Base-by-base conservation (phyloP, 192 early-diverging fungal genomes). In the Backusella luteola region DNA sequence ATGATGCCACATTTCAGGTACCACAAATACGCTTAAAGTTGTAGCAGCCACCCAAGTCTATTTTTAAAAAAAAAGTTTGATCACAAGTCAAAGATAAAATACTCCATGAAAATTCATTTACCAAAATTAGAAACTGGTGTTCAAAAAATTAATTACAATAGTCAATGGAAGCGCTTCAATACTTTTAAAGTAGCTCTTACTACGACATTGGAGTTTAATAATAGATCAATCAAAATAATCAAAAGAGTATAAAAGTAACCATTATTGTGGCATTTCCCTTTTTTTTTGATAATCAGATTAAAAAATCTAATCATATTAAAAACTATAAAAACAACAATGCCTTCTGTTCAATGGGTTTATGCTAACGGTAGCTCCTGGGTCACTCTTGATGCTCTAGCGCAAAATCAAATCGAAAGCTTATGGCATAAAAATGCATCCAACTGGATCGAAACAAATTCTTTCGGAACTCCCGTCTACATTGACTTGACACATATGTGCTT, bases 271-370 rank as follows among this genome's bases (percentile, higher is more conserved):
- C 23, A 6, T n/a, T 56, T 56, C 21, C 32, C 32, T 3, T 32
- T 23, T 56, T 56, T 56, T 56, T 56, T 56, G 19, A 56, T 23
- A 56, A 8, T 56, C 53, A 56, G 9, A 56, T 56, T 56, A 0
- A 23, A 6, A 56, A 56, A 56, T 56, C 9, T 6, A 56, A 56
- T 23, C 23, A 11, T 11, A 26, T 23, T n/a, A 9, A 56, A 53
- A 23, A 53, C 52, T 11, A 14, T 3, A 53, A 56, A 26, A 56
- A 56, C n/a, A 9, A 56, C 8, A 23, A 56, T 56, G 53, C n/a
- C 53, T 56, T 56, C 53, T 39, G 67, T 38, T 36, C 67, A 69
- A 69, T 69, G 67, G 67, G 36, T 69, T 21, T 69, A 69, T 38
- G 67, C 67, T 69, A 69, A 69, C 17, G 67, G 67, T 38, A 38